Percentiles rank a stretch among this genome's conserved stretches.
phyloP scores from a whole-genome alignment of 2,329 filamentous ascomycete species.

The Pseudocercospora pini-densiflorae region DNA sequence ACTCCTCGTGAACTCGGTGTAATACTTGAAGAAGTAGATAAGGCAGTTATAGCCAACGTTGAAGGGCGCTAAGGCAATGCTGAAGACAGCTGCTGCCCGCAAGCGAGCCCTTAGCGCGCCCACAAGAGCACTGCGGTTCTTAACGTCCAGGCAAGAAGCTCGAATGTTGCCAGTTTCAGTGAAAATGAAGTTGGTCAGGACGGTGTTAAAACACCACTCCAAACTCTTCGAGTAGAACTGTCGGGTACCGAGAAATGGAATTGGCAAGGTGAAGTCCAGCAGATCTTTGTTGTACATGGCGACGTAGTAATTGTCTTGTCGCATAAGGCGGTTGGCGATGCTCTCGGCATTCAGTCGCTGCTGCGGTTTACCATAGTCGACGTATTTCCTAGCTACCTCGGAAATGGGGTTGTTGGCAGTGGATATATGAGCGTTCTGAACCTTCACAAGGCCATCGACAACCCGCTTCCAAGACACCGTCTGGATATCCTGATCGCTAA shows the following conservation, averaged over 20 bases:
- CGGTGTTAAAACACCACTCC: conserved; percentile 89
- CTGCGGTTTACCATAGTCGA: conserved; percentile 61
- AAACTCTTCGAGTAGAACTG: conserved; percentile 88
- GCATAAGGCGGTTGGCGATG: conserved; percentile 96
- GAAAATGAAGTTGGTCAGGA: conserved; percentile 92
- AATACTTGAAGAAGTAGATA: conserved; percentile 93
- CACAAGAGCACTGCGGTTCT: conserved; percentile 78
- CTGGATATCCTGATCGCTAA: conserved; percentile 86
- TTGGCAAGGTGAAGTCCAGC: conserved; percentile 79
- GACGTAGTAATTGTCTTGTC: conserved; percentile 95
- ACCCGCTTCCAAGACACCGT: conserved; percentile 94
- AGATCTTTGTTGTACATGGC: conserved; percentile 98
- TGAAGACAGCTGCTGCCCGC: conserved; percentile 81
- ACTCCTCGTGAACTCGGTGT: conserved; percentile 96
- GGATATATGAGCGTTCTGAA: conserved; percentile 84
- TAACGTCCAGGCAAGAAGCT: conserved; percentile 82
- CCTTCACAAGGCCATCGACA: conserved; percentile 79
- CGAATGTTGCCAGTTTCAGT: conserved; percentile 86
- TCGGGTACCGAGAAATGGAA: conserved; percentile 79
- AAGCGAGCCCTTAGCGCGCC: conserved; percentile 78
- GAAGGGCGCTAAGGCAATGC: conserved; percentile 83
- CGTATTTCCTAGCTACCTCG: conserved; percentile 62
- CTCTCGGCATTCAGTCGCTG: conserved; percentile 95
- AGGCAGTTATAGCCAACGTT: conserved; percentile 85
- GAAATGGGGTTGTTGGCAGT: conserved; percentile 65